Conservation (phyloP, 805 yeast species). For the Alloascoidea africana region DNA sequence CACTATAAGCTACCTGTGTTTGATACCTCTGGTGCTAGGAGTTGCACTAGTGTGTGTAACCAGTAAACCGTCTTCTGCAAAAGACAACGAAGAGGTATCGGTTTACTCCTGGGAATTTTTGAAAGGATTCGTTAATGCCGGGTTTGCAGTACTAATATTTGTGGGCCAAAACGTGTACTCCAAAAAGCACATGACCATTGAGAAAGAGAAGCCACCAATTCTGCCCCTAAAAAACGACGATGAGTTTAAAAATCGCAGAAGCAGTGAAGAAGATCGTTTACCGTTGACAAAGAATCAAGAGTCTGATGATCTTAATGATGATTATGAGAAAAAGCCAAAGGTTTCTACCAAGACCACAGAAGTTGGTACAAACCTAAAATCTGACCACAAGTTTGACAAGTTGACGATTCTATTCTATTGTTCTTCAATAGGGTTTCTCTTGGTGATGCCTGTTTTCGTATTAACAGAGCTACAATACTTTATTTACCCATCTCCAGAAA, state of each 20-base stretch:
- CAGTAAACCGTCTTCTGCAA: background rate
- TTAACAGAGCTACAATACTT: conserved; percentile 30
- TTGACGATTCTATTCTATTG: conserved; percentile 59
- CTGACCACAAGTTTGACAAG: conserved; percentile 40
- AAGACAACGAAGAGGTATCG: background rate
- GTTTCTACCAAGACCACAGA: background rate
- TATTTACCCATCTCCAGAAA: conserved; percentile 5
- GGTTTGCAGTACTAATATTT: conserved; percentile 46
- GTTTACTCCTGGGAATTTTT: background rate
- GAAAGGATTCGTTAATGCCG: conserved; percentile 33
- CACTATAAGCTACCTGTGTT: conserved; percentile 41
- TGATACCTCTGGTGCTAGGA: conserved; percentile 52
- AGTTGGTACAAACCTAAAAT: too few species aligned
- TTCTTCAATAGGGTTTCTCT: conserved; percentile 47
- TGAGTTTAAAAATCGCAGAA: conserved; percentile 10
- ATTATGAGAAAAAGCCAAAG: conserved; percentile 5
- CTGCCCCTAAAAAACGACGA: conserved; percentile 13
- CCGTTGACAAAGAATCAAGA: too few species aligned
- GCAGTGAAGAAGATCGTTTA: too few species aligned
- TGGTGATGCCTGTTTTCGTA: conserved; percentile 56
- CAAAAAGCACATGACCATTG: conserved; percentile 48
- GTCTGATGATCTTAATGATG: conserved; percentile 14
- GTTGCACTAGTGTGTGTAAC: conserved; percentile 40
- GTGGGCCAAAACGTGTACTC: conserved; percentile 73
- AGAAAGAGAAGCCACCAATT: conserved; percentile 11